phyloP scores from a whole-genome alignment of 23 red algal genomes.

The Gracilaria domingensis region DNA sequence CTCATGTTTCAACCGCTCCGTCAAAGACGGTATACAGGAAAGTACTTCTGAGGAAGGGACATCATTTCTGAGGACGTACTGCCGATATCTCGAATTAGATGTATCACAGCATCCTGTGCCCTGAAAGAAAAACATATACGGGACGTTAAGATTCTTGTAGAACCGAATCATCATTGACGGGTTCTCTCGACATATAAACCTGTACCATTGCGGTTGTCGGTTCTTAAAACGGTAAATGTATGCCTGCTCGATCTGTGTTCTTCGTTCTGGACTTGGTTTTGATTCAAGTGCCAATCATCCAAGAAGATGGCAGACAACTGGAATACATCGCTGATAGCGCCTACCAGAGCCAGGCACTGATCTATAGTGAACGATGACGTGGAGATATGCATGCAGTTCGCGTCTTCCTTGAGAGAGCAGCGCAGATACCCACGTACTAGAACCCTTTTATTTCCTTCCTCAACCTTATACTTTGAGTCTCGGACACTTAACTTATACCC shows the following conservation, averaged over 20 bases:
- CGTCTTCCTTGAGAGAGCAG: not conserved
- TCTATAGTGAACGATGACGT: not conserved
- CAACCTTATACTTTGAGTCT: too few species aligned
- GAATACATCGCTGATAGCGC: not conserved
- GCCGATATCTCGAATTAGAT: not conserved
- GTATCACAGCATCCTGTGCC: not conserved
- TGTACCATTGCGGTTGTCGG: not conserved
- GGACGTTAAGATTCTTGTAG: not conserved
- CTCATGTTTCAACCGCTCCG: not conserved
- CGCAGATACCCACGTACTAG: not conserved
- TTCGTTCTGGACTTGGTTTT: not conserved
- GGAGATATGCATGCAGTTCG: not conserved
- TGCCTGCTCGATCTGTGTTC: not conserved
- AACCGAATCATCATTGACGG: not conserved
- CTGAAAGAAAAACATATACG: not conserved
- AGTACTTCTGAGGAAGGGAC: not conserved
- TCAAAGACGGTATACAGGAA: not conserved
- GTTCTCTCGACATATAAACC: not conserved
- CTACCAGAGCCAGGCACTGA: not conserved
- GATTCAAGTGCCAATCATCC: not conserved
- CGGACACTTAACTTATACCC: not conserved
- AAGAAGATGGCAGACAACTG: not conserved
- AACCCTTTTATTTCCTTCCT: not conserved
- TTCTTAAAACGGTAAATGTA: not conserved
- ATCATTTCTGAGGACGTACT: not conserved